phyloP scores from a whole-genome alignment of 1,284 basidiomycete species.

The Schizophyllum amplum region DNA sequence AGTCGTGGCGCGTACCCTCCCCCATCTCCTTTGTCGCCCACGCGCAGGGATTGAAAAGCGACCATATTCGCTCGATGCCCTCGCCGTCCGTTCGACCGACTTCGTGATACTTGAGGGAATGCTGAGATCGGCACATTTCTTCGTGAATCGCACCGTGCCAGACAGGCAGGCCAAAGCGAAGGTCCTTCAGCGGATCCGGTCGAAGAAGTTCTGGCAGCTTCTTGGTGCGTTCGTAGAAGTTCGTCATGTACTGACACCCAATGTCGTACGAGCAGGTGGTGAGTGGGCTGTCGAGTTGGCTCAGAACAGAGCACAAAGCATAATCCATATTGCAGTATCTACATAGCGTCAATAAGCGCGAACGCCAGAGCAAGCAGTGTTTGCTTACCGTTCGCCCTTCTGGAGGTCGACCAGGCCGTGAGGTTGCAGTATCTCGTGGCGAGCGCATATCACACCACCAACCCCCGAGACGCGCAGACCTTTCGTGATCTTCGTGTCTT shows the following conservation, averaged over 20 bases:
- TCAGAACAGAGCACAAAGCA: slow-evolving; percentile 4
- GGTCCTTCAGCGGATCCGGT: no score
- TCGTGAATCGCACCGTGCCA: slow-evolving; percentile 7
- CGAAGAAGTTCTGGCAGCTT: not conserved
- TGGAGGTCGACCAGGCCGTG: slow-evolving; percentile 13
- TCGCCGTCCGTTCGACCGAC: slow-evolving; percentile 27
- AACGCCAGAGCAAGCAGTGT: not conserved
- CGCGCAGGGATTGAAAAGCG: slow-evolving; percentile 17
- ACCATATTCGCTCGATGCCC: slow-evolving; percentile 24
- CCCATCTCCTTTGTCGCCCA: slow-evolving; percentile 25
- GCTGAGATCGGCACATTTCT: slow-evolving; percentile 4
- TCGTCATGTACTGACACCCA: slow-evolving; percentile 12
- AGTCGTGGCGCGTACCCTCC: slow-evolving; percentile 22
- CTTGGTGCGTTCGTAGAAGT: slow-evolving; percentile 4
- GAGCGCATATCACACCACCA: slow-evolving; percentile 7
- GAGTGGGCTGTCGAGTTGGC: not conserved
- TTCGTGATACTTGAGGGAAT: slow-evolving; percentile 13
- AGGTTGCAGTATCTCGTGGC: slow-evolving; percentile 9
- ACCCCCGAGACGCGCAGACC: slow-evolving; percentile 12
- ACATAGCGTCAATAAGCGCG: not conserved
- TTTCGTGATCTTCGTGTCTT: slow-evolving; percentile 9
- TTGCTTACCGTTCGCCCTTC: slow-evolving; percentile 14
- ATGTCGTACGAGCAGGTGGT: slow-evolving; percentile 15
- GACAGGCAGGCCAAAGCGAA: slow-evolving; percentile 2
- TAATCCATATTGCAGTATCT: slow-evolving; percentile 18